These are phyloP conservation scores for Periconia macrospinosa DNA, from an alignment of 2,329 filamentous ascomycete genomes.

Conservation along the genomic window DNA sequence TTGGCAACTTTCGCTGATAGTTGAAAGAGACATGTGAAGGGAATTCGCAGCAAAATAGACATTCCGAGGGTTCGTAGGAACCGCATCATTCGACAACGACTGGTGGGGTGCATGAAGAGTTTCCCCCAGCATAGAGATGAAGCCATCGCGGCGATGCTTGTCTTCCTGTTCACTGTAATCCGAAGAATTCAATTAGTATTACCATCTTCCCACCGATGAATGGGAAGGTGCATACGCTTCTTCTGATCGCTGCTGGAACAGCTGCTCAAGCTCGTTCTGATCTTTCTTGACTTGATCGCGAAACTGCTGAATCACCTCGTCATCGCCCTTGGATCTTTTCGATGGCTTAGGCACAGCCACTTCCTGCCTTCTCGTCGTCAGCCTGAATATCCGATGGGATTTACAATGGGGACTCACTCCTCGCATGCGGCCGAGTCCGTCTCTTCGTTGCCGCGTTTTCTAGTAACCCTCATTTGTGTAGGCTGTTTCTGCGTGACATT, in stretches of 20 bases:
- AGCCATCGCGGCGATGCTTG: constrained; percentile 20
- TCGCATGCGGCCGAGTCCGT: constrained; percentile 15
- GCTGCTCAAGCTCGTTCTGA: constrained; percentile 14
- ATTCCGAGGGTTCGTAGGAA: constrained; percentile 9
- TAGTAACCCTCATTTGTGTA: constrained; percentile 4
- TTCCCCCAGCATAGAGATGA: constrained; percentile 18
- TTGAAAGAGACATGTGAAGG: constrained; percentile 13
- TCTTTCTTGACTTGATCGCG: constrained; percentile 17
- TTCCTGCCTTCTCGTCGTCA: constrained; percentile 21
- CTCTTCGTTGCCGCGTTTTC: constrained; percentile 7
- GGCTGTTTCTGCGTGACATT: background rate
- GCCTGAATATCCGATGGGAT: background rate
- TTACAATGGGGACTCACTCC: background rate
- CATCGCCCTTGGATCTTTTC: constrained; percentile 19
- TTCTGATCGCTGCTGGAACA: constrained; percentile 20
- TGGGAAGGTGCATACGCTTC: constrained; percentile 21
- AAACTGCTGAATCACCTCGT: constrained; percentile 27
- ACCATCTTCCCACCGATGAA: background rate
- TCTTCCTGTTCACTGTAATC: constrained; percentile 14
- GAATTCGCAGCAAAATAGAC: constrained; percentile 19
- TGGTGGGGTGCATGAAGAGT: constrained; percentile 20
- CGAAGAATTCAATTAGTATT: background rate
- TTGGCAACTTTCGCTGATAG: constrained; percentile 19
- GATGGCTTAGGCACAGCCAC: constrained; percentile 18
- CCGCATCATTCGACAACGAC: background rate